phyloP scores from a whole-genome alignment of 2,329 filamentous ascomycete genomes.

The Ophiostoma pallidulum region DNA sequence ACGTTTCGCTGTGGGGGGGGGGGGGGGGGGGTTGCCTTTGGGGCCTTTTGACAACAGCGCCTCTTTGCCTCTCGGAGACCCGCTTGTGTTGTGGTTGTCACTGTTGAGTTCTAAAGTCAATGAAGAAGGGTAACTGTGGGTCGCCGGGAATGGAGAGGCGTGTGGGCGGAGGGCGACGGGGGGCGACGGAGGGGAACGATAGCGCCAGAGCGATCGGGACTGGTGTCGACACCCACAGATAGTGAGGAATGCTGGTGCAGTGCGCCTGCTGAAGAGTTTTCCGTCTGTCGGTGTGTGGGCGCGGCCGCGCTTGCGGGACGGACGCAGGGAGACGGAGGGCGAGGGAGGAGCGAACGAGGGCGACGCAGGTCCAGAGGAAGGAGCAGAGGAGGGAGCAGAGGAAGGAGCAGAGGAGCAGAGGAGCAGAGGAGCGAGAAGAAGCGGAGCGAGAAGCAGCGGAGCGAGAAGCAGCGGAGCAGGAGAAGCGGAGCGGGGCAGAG shows the following conservation, averaged over 20 bases:
- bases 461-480: neutral
- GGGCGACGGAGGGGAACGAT: no score
- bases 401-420: neutral
- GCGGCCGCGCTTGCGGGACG: neutral
- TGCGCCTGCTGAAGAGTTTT: conserved; percentile 10
- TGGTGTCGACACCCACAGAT: neutral
- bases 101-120: conserved; percentile 4
- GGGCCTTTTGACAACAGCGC: no score
- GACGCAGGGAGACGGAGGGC: neutral
- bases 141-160: conserved; percentile 14
- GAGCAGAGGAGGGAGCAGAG: neutral
- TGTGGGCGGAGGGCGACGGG: conserved; percentile 10
- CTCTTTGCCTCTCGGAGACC: neutral
- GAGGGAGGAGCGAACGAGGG: no score
- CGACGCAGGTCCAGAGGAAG: no score
- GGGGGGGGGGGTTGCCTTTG: no score
- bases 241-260: neutral
- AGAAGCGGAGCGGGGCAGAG: neutral
- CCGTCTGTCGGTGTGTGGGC: neutral
- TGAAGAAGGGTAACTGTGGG: conserved; percentile 18
- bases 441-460: neutral
- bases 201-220: conserved; percentile 2
- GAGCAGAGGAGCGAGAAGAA: neutral
- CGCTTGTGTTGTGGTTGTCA: neutral
- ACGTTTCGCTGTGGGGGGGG: neutral